Percentiles rank a stretch among this genome's conserved stretches.
Conservation (phyloP, 352 stramenopile genomes). For the Phytopythium helicoides region DNA sequence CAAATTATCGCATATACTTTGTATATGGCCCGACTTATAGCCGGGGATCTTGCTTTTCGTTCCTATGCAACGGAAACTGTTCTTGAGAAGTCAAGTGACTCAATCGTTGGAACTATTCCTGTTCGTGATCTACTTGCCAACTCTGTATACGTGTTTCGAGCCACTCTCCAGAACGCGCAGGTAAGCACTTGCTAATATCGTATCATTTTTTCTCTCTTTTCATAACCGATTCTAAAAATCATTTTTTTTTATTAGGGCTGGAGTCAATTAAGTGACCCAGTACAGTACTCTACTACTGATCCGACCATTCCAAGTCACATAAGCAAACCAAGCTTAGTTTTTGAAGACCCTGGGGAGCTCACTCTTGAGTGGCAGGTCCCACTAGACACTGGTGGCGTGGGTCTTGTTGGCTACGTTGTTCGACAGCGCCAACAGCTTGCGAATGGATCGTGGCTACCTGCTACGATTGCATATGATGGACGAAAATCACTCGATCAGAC, state of each 20-base stretch:
- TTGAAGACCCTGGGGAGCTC: constrained; percentile 48
- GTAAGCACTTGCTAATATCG: constrained; percentile 13
- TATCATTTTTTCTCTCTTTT: constrained; percentile 4
- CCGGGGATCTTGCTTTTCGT: constrained; percentile 9
- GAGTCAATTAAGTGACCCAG: constrained; percentile 20
- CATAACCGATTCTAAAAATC: too few relatives aligned
- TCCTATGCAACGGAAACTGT: constrained; percentile 10
- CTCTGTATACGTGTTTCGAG: constrained; percentile 31
- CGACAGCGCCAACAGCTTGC: constrained; percentile 14
- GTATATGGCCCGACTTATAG: constrained; percentile 25
- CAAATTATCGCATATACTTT: constrained; percentile 22
- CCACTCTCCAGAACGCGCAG: constrained; percentile 12
- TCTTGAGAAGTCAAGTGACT: constrained; percentile 7
- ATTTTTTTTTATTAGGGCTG: constrained; percentile 27
- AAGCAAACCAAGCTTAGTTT: constrained; percentile 14
- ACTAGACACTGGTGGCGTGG: constrained; percentile 37
- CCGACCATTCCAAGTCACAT: constrained; percentile 28
- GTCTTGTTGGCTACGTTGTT: constrained; percentile 44
- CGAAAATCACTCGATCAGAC: constrained; percentile 14
- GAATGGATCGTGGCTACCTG: constrained; percentile 32
- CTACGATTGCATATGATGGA: constrained; percentile 36
- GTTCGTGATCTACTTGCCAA: constrained; percentile 31
- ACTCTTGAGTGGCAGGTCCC: constrained; percentile 37
- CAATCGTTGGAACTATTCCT: constrained; percentile 17
- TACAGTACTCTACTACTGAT: constrained; percentile 25